Evolutionary conservation across 805 yeast species (phyloP).

Genomic region (Nakazawaea wickerhamii): DNA sequence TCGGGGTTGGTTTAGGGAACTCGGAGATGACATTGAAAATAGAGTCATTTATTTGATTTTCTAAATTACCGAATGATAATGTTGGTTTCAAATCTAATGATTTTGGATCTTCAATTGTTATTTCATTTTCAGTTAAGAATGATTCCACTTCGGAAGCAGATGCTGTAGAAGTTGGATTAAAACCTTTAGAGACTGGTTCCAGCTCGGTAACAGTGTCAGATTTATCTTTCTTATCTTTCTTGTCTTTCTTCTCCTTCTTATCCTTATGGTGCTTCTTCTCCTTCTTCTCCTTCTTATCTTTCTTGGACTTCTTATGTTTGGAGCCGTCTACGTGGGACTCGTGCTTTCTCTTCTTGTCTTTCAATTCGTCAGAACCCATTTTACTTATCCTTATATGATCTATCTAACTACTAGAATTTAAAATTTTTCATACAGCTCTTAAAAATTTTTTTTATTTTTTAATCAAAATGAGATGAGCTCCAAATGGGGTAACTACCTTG

Average conservation of each 20-base stretch:
- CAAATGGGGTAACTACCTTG: neutral
- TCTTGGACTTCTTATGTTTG: slow-evolving; percentile 22
- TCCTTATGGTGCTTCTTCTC: slow-evolving; percentile 31
- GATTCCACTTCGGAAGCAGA: slow-evolving; percentile 53
- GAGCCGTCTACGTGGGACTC: slow-evolving; percentile 14
- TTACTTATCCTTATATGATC: neutral
- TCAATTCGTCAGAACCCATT: slow-evolving; percentile 18
- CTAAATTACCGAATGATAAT: slow-evolving; percentile 58
- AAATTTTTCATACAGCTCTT: slow-evolving; percentile 6
- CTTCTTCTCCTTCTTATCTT: slow-evolving; percentile 25
- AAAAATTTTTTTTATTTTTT: slow-evolving; percentile 6
- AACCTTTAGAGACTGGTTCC: slow-evolving; percentile 3
- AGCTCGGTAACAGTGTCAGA: slow-evolving; percentile 13
- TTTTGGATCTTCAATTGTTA: slow-evolving; percentile 67
- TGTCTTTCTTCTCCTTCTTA: slow-evolving; percentile 35
- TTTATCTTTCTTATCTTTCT: slow-evolving; percentile 29
- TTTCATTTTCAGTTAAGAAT: slow-evolving; percentile 68
- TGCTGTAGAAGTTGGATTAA: slow-evolving; percentile 29
- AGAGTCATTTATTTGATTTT: slow-evolving; percentile 40
- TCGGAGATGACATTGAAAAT: slow-evolving; percentile 58
- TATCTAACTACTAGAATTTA: neutral
- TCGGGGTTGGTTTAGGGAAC: slow-evolving; percentile 91
- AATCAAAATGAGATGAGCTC: slow-evolving; percentile 3
- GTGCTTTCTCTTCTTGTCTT: slow-evolving; percentile 25
- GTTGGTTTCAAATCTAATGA: slow-evolving; percentile 57